Evolutionary conservation across 805 yeast species (phyloP).

Genomic region (Ogataea trehaloabstinens): DNA sequence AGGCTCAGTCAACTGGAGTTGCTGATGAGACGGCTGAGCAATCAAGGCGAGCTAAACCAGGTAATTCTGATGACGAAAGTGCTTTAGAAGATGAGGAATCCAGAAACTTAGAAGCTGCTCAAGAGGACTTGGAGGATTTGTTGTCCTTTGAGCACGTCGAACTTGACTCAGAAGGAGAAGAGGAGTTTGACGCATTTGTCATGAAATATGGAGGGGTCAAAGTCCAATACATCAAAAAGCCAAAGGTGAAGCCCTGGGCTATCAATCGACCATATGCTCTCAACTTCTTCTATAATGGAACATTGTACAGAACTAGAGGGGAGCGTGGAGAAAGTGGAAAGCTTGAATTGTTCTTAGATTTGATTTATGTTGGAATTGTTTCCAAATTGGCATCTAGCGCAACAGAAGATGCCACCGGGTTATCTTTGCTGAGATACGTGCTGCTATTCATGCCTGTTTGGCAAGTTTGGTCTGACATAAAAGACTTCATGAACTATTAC

Average conservation of each 20-base stretch:
- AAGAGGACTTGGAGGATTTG: slow-evolving; percentile 2
- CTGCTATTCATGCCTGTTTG: slow-evolving; percentile 57
- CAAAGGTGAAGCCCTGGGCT: slow-evolving; percentile 31
- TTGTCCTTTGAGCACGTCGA: slow-evolving; percentile 12
- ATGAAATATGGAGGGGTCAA: slow-evolving; percentile 48
- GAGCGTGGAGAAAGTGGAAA: slow-evolving; percentile 50
- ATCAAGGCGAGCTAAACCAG: not conserved
- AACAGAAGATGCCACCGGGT: slow-evolving; percentile 47
- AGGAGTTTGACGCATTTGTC: slow-evolving; percentile 37
- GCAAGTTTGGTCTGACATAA: slow-evolving; percentile 63
- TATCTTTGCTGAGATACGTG: slow-evolving; percentile 44
- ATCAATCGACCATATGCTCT: slow-evolving; percentile 56
- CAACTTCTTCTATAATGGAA: slow-evolving; percentile 58
- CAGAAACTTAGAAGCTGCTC: not conserved
- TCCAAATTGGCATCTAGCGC: slow-evolving; percentile 57
- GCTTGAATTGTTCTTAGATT: slow-evolving; percentile 59
- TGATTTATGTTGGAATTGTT: slow-evolving; percentile 62
- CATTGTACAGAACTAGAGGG: slow-evolving; percentile 50
- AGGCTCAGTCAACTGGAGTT: too few relatives aligned
- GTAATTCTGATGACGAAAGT: not conserved
- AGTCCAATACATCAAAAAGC: slow-evolving; percentile 45
- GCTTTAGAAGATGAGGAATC: not conserved
- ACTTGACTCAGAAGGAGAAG: slow-evolving; percentile 17
- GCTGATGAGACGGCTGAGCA: not conserved
- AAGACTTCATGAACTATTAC: slow-evolving; percentile 62